These are phyloP conservation scores for Magnaporthiopsis rhizophila DNA, from an alignment of 2,329 filamentous ascomycete genomes.

Conservation along the genomic window DNA sequence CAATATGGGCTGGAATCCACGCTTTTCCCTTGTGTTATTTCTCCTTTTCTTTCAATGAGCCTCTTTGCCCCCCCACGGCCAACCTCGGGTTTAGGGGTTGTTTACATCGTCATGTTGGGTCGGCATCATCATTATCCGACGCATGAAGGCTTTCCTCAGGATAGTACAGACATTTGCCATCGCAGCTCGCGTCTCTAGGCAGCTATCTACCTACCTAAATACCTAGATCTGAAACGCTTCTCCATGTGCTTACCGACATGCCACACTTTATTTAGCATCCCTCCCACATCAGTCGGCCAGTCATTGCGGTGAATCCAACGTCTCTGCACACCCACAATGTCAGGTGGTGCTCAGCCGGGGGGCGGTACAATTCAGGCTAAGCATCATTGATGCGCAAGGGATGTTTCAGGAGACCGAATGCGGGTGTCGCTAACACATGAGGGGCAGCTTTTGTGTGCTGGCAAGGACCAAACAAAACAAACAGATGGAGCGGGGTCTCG, in stretches of 20 bases:
- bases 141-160: not conserved
- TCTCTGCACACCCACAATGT: not conserved
- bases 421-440: not conserved
- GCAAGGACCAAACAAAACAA: too few relatives aligned
- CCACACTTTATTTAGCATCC: not conserved
- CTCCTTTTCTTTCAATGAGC: not conserved
- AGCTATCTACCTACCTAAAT: not conserved
- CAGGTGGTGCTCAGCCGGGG: not conserved
- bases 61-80: not conserved
- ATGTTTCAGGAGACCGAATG: not conserved
- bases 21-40: not conserved
- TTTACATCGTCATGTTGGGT: not conserved
- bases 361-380: not conserved
- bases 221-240: too few relatives aligned
- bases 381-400: not conserved
- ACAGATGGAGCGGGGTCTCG: too few relatives aligned
- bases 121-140: not conserved
- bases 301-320: too few relatives aligned
- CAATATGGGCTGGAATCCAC: constrained; percentile 7
- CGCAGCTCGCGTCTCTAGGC: too few relatives aligned
- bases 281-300: not conserved
- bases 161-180: too few relatives aligned
- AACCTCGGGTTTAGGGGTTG: not conserved
- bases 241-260: not conserved
- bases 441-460: not conserved